A percentile compares a stretch with the other conserved stretches of the same genome.
phyloP scores from a whole-genome alignment of 495 filamentous ascomycete genomes.

The Penicillium daleae region DNA sequence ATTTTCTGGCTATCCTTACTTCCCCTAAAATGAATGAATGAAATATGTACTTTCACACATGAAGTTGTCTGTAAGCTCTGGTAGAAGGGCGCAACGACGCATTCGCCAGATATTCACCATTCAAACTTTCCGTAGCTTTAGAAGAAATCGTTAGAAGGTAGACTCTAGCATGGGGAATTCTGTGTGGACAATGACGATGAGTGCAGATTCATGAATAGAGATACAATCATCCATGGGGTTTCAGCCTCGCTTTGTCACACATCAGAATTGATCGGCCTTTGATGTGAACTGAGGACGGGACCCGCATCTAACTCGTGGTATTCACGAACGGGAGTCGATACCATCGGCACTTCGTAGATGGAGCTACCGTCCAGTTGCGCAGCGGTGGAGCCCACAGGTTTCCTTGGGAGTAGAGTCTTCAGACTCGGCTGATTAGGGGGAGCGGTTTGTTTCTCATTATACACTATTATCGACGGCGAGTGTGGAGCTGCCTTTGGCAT shows the following conservation, averaged over 20 bases:
- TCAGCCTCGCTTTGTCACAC: background rate
- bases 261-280: conserved; percentile 25
- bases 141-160: too few relatives aligned
- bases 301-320: conserved; percentile 31
- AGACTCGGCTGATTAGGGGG: background rate
- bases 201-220: too few relatives aligned
- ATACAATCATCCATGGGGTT: background rate
- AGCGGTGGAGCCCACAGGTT: conserved; percentile 20
- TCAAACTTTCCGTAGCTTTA: background rate
- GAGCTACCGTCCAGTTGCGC: conserved; percentile 25
- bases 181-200: too few relatives aligned
- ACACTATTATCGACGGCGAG: background rate
- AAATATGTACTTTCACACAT: conserved; percentile 19
- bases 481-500: background rate
- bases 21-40: conserved; percentile 20
- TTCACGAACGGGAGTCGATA: conserved; percentile 16
- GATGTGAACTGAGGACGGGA: conserved; percentile 24
- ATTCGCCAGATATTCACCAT: background rate
- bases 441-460: conserved; percentile 7
- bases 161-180: too few relatives aligned
- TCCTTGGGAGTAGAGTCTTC: conserved; percentile 15
- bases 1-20: background rate
- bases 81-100: background rate
- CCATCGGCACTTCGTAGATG: conserved; percentile 22
- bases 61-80: background rate